These are phyloP conservation scores for Camillea tinctor DNA, from an alignment of 2,329 filamentous ascomycete species.

Conservation along the genomic window DNA sequence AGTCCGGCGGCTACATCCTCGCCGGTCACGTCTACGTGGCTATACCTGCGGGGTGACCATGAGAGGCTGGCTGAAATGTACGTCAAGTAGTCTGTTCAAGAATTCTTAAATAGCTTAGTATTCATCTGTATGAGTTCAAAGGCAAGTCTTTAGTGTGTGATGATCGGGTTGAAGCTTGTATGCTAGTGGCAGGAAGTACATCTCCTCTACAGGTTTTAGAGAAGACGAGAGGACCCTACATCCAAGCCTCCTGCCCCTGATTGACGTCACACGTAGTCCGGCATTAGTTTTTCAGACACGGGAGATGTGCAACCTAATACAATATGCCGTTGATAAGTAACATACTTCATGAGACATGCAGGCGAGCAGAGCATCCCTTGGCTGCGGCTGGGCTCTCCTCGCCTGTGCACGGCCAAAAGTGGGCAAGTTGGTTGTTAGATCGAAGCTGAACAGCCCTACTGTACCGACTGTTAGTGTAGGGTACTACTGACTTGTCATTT, in stretches of 20 bases:
- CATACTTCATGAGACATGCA: not conserved
- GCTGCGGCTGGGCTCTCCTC: not conserved
- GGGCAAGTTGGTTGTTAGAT: not conserved
- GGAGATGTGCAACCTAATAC: not conserved
- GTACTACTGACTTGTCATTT: too few species aligned
- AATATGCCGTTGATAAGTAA: not conserved
- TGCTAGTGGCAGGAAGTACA: not conserved
- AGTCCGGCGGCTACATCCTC: not conserved
- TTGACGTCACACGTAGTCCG: not conserved
- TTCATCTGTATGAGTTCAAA: not conserved
- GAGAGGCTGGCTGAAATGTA: not conserved
- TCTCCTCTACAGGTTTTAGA: not conserved
- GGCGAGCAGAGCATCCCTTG: not conserved
- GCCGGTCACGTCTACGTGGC: not conserved
- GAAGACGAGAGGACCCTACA: not conserved
- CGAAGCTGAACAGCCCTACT: not conserved
- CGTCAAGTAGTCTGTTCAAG: not conserved
- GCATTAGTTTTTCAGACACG: not conserved
- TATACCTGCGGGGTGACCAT: not conserved
- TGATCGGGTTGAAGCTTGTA: not conserved
- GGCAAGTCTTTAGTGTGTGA: not conserved
- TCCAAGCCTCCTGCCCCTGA: not conserved
- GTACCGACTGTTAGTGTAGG: too few species aligned
- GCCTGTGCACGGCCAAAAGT: not conserved
- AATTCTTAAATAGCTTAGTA: not conserved